Evolutionary conservation across 371 early-diverging fungal species (phyloP), one percentile per base, ranked within the genome.

Genomic region (Apophysomyces trapeziformis): DNA sequence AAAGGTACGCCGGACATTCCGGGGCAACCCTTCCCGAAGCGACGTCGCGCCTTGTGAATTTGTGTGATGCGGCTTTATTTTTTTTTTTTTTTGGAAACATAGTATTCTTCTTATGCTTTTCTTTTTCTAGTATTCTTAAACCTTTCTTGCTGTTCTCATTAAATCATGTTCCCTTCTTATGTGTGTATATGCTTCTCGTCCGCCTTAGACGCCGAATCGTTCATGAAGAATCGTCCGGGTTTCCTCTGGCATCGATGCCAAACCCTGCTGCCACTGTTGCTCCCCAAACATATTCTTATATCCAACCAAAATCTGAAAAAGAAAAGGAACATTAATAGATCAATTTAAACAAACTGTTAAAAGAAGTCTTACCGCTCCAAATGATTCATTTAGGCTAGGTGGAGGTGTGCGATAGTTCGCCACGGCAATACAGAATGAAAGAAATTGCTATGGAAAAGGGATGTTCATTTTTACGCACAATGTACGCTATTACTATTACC

Each of bases 231-330:
- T 66, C 67, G 67, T 76, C 64, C 83, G 77, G 64, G 79, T 76
- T 45, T 85, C 82, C 39, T 78, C 84, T 35, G 85, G 84, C 66
- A 89, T 79, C 45, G 84, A 72, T 36, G 74, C 70, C 46, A 85
- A 75, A 59, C 77, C 87, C 41, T 82, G 72, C 6, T 87, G 85
- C 92, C 92, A 92, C 58, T 75, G 75, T 62, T 86, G 72, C 37
- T 70, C 79, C 50, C 88, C 90, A 67, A 90, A 83, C 84, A 89
- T 84, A 71, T 87, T 87, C 82, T 90, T 90, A 71, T 89, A 88
- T 6, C 87, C 90, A 13, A 74, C 69, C 68, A 92, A 68, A 43
- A 90, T 89, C 89, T 87, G 69, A 6, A 47, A 0, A 58, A 32
- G n/a, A n/a, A 44, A 32, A 2, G 18, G 11, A 16, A 32, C 5